phyloP scores from a whole-genome alignment of 1,139 yeast species.

The Lodderomyces metapsilosis region DNA sequence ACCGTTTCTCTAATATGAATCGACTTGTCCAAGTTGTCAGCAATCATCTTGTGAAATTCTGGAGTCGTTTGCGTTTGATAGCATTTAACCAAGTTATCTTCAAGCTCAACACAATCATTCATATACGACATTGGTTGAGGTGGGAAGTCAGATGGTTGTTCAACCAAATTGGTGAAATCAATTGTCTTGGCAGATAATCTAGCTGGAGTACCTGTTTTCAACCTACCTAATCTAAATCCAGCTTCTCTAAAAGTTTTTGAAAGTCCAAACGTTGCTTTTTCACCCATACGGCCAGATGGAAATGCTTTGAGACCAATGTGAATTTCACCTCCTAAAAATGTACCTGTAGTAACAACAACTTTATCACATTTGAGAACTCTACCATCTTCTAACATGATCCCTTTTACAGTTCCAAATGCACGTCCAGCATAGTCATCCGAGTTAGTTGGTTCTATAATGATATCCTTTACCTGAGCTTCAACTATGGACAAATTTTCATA shows the following conservation, averaged over 20 bases:
- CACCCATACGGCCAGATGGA: conserved; percentile 95
- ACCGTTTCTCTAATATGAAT: conserved; percentile 92
- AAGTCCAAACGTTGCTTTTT: conserved; percentile 85
- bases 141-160: conserved; percentile 78
- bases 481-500: conserved; percentile 62
- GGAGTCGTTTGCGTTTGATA: conserved; percentile 79
- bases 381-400: conserved; percentile 74
- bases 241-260: conserved; percentile 72
- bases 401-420: conserved; percentile 49
- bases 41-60: conserved; percentile 66
- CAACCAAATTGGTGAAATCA: conserved; percentile 55
- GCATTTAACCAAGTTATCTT: conserved; percentile 62
- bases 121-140: conserved; percentile 88
- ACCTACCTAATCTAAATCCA: conserved; percentile 82
- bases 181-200: conserved; percentile 73
- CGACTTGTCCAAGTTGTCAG: conserved; percentile 72
- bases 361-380: conserved; percentile 54
- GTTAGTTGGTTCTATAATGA: conserved; percentile 56
- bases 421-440: conserved; percentile 33
- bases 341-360: conserved; percentile 93
- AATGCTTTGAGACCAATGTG: conserved; percentile 78
- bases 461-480: conserved; percentile 81
- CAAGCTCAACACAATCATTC: conserved; percentile 63
- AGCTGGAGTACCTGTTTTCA: conserved; percentile 98
- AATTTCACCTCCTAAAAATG: conserved; percentile 90